Evolutionary conservation across 257 asterid species (phyloP), one percentile per base, ranked within the genome.

Genomic region (Solanum piurae): DNA sequence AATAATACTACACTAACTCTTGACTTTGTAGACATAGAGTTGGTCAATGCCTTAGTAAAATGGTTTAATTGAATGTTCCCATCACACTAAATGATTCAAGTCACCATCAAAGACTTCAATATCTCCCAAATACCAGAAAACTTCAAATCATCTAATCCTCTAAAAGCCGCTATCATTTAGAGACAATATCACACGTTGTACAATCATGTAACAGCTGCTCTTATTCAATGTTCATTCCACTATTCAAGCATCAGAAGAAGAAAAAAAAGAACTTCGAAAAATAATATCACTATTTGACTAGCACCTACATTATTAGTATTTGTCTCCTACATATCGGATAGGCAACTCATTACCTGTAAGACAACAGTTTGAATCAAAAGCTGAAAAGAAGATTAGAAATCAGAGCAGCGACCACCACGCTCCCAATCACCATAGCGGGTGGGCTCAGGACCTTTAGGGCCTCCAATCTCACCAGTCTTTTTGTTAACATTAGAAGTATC

Each of bases 401-500:
- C 98, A 31, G 84, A 93, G 94, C 99, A 96, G 77, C 99, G 96
- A 23, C 99, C 99, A 62, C 92, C 91, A 88, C 90, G 92, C 89
- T 96, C 99, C 99, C 98, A 96, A 84, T 96, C 99, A 62, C 98
- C 98, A 91, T 90, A 96, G 82, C 99, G 94, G 25, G 98, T 96
- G 38, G 99, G 98, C 91, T 96, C 98, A 14, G 98, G 99, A 4
- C 98, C 99, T 86, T 92, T 94, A 9, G 99, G 98, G 11, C 98
- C 99, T 20, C 98, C 98, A 83, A 93, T 60, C 89, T 96, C 98
- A 42, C 95, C 96, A 66, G 97, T 93, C 83, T 55, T 71, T 89
- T 89, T 91, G 33, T 96, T 96, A 40, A 91, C 87, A 77, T 49
- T 5, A 44, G 66, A 90, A 46, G 68, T 91, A 27, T 36, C 83